A percentile compares a stretch with the other conserved stretches of the same genome.
These are phyloP conservation scores for Cordia subcordata DNA, from an alignment of 257 asterid genomes.

Conservation along the genomic window DNA sequence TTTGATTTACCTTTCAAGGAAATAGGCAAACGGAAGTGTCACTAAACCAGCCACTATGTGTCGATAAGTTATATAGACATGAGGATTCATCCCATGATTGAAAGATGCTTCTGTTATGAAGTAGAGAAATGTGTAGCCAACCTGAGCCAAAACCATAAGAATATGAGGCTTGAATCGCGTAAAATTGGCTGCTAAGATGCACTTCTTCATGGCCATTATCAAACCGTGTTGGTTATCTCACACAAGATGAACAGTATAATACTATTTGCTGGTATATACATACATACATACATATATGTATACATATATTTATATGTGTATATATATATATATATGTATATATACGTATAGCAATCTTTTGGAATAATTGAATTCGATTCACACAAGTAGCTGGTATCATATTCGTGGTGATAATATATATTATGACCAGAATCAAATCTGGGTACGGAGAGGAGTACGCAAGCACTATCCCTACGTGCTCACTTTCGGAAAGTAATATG, in stretches of 20 bases:
- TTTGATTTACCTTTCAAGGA: slow-evolving; percentile 49
- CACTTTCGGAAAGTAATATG: too few species aligned
- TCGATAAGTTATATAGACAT: slow-evolving; percentile 62
- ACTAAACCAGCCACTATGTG: slow-evolving; percentile 43
- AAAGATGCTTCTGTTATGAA: slow-evolving; percentile 74
- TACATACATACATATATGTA: too few species aligned
- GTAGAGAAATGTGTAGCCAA: slow-evolving; percentile 48
- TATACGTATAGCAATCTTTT: too few species aligned
- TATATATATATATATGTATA: too few species aligned
- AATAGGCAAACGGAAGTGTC: slow-evolving; percentile 66
- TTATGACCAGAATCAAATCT: too few species aligned
- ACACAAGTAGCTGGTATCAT: slow-evolving; percentile 33
- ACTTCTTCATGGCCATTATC: slow-evolving; percentile 19
- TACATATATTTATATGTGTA: too few species aligned
- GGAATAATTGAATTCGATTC: slow-evolving; percentile 26
- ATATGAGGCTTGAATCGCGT: slow-evolving; percentile 55
- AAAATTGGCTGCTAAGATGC: slow-evolving; percentile 8
- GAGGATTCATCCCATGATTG: slow-evolving; percentile 73
- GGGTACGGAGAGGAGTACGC: too few species aligned
- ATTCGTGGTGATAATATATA: slow-evolving; percentile 19
- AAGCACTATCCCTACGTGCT: too few species aligned
- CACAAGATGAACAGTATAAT: neutral
- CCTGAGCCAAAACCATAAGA: slow-evolving; percentile 59
- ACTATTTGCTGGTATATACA: neutral
- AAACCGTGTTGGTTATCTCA: neutral